These are phyloP conservation scores for Cutaneotrichosporon cutaneum DNA, from an alignment of 1,284 basidiomycete species.

Conservation along the genomic window DNA sequence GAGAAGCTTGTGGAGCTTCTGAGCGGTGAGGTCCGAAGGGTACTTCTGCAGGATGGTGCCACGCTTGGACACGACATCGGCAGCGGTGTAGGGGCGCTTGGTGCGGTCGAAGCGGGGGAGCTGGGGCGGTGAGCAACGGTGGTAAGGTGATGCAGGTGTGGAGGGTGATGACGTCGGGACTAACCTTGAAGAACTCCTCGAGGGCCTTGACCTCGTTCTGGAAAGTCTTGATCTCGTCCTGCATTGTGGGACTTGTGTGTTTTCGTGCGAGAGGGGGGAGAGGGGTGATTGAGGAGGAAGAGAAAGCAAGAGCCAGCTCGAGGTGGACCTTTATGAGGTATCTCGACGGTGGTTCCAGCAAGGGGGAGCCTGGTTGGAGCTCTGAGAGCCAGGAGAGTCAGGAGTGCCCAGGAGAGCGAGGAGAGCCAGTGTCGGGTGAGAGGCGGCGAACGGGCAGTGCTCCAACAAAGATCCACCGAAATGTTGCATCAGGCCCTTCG, in stretches of 20 bases:
- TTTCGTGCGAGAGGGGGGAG: constrained; percentile 2
- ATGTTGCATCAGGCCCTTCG: constrained; percentile 7
- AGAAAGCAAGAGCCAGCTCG: neutral
- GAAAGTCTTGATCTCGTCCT: constrained; percentile 58
- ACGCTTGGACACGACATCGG: constrained; percentile 89
- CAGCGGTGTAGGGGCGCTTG: constrained; percentile 86
- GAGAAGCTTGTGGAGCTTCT: constrained; percentile 74
- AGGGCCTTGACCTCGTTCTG: constrained; percentile 77
- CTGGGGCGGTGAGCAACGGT: constrained; percentile 53
- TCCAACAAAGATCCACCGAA: constrained; percentile 13
- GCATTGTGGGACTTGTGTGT: constrained; percentile 11
- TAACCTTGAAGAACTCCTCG: constrained; percentile 89
- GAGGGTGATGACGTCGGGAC: constrained; percentile 27
- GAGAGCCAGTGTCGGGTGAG: neutral
- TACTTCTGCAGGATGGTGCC: constrained; percentile 84
- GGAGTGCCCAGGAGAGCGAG: too few relatives aligned
- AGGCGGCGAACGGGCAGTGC: constrained; percentile 2
- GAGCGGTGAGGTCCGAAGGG: constrained; percentile 77
- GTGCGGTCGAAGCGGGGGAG: constrained; percentile 79
- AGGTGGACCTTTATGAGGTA: neutral
- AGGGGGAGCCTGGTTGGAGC: neutral
- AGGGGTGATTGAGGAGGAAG: neutral
- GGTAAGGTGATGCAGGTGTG: neutral
- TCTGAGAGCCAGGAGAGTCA: too few relatives aligned
- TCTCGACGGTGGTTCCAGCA: neutral